Evolutionary conservation across 345 rosid species (phyloP), one percentile per base, ranked within the genome.

Genomic region (Salix udensis): DNA sequence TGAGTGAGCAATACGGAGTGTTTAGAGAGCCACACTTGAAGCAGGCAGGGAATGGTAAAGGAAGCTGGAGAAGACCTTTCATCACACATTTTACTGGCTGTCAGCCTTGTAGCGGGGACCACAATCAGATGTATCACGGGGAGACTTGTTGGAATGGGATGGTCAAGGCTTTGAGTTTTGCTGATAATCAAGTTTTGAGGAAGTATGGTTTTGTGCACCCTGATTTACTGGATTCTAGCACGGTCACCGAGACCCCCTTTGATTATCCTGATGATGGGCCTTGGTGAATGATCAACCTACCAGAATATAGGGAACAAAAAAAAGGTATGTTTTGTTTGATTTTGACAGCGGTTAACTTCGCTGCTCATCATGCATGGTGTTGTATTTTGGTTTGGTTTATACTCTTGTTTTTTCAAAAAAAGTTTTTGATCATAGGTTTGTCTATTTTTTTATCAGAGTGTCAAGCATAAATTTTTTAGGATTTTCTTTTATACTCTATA

Each of bases 81-180:
- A 75, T 93, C 13, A 93, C 98, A 36, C 99, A 93, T 77, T 96
- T 96, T 82, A 87, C 99, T 40, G 99, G 99, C 19, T 96, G 99
- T 67, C 96, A 96, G 74, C 99, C 98, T 1, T 93, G 99, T 74
- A 93, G 89, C 75, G 99, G 99, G 61, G 89, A 89, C 78, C 94
- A 93, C 53, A 92, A 92, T 58, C 87, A 76, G 83, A 87, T 88
- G 86, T 96, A 96, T 81, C 82, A 83, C 21, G 96, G 94, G 21
- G 91, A 93, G 81, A 80, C 88, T 65, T 96, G 99, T 66, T 88
- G 91, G 93, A 74, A 87, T 21, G 86, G 88, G 74, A 93, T 96
- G 97, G 84, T 88, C 44, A 89, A 84, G 84, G 97, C 98, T n/a
- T 74, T 96, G 79, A 93, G 92, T 74, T 96, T 93, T 31, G 99